Conservation (phyloP, 164 flowering plant genomes). For the Tetrastigma voinierianum region DNA sequence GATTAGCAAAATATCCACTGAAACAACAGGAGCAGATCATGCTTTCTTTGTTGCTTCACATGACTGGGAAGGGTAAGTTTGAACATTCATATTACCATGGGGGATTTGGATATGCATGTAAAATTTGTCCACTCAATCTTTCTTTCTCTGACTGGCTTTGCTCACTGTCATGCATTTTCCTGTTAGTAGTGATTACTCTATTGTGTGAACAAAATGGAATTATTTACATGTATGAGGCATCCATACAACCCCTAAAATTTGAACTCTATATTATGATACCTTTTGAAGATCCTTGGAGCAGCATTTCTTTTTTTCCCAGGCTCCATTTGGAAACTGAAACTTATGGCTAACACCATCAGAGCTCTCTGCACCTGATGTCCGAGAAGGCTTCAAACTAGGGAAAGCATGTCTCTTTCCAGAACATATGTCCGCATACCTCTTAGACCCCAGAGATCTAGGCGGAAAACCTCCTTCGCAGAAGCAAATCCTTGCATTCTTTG, state of each 20-base stretch:
- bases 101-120: too few species aligned
- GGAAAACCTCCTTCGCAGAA: conserved; percentile 48
- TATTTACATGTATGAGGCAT: too few species aligned
- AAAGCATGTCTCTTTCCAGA: conserved; percentile 68
- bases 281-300: neutral
- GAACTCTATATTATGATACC: neutral
- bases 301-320: conserved; percentile 41
- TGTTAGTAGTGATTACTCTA: too few species aligned
- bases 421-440: conserved; percentile 38
- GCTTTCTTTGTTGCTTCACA: conserved; percentile 77
- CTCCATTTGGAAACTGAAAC: conserved; percentile 47
- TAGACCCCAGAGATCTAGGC: conserved; percentile 47
- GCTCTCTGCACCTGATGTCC: conserved; percentile 72
- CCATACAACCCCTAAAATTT: neutral
- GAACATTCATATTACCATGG: neutral
- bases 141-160: too few species aligned
- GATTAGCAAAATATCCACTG: conserved; percentile 51
- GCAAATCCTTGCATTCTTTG: conserved; percentile 59
- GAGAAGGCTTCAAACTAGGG: conserved; percentile 56
- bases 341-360: conserved; percentile 55
- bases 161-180: too few species aligned
- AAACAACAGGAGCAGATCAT: conserved; percentile 78
- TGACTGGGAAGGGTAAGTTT: conserved; percentile 57
- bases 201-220: too few species aligned
- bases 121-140: too few species aligned